Conservation (phyloP, 1,284 basidiomycete genomes). For the Clitocybe nebularis region DNA sequence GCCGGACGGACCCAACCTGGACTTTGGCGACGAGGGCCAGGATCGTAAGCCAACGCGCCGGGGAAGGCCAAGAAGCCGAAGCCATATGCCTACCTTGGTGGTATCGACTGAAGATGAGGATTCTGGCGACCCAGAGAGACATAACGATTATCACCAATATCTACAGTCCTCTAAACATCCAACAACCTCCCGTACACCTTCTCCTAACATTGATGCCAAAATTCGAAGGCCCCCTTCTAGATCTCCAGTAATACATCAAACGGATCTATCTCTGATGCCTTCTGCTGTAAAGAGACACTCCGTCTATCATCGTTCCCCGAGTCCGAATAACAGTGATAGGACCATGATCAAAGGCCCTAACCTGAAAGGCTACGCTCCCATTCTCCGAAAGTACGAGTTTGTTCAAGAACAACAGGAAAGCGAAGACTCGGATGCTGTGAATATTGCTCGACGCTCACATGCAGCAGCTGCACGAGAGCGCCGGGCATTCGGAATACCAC, state of each 20-base stretch:
- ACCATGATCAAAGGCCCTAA: too few relatives aligned
- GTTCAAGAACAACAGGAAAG: neutral
- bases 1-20: constrained; percentile 25
- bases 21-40: constrained; percentile 15
- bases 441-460: constrained; percentile 33
- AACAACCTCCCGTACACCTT: neutral
- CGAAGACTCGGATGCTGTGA: constrained; percentile 13
- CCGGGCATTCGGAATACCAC: constrained; percentile 42
- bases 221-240: constrained; percentile 17
- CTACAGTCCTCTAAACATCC: neutral
- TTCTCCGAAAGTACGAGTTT: neutral
- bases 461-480: constrained; percentile 41
- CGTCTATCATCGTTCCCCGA: constrained; percentile 20
- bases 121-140: neutral
- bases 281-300: constrained; percentile 23
- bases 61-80: constrained; percentile 17
- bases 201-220: constrained; percentile 1
- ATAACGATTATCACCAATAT: neutral
- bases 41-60: too few relatives aligned
- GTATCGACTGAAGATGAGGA: constrained; percentile 13
- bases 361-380: neutral
- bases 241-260: constrained; percentile 26
- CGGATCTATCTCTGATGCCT: constrained; percentile 16
- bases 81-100: constrained; percentile 17
- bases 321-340: neutral